These are phyloP conservation scores for Saussurea involucrata DNA, from an alignment of 129 eudicot genomes.

Conservation along the genomic window DNA sequence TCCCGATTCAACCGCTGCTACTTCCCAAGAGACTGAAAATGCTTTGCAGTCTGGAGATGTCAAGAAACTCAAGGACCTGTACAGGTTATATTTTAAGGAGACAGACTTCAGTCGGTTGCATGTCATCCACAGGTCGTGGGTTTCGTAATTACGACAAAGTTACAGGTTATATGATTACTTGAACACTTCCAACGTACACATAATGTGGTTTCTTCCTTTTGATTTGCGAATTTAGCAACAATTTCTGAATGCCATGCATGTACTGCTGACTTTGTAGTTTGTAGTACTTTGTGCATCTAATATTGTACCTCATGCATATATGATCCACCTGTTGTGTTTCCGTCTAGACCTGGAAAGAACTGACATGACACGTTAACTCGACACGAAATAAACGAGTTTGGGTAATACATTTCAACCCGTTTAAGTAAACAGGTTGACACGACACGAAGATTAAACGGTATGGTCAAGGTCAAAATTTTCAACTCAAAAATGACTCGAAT, in stretches of 20 bases:
- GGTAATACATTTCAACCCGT: too few species aligned
- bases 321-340: background rate
- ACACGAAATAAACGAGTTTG: too few species aligned
- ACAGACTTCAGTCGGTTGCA: conserved; percentile 68
- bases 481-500: too few species aligned
- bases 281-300: background rate
- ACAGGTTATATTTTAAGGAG: conserved; percentile 74
- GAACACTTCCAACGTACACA: background rate
- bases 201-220: background rate
- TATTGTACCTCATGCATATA: background rate
- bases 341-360: background rate
- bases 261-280: background rate
- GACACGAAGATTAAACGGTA: too few species aligned
- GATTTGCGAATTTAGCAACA: background rate
- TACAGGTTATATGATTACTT: background rate
- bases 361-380: too few species aligned
- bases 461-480: too few species aligned
- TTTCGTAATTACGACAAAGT: conserved; percentile 9
- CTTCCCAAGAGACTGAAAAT: conserved; percentile 33
- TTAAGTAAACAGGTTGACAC: too few species aligned
- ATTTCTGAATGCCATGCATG: background rate
- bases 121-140: conserved; percentile 62
- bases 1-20: too few species aligned
- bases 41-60: conserved; percentile 43
- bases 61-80: conserved; percentile 70